Evolutionary conservation across 1,139 yeast genomes (phyloP).

Genomic region (Citeromyces siamensis): DNA sequence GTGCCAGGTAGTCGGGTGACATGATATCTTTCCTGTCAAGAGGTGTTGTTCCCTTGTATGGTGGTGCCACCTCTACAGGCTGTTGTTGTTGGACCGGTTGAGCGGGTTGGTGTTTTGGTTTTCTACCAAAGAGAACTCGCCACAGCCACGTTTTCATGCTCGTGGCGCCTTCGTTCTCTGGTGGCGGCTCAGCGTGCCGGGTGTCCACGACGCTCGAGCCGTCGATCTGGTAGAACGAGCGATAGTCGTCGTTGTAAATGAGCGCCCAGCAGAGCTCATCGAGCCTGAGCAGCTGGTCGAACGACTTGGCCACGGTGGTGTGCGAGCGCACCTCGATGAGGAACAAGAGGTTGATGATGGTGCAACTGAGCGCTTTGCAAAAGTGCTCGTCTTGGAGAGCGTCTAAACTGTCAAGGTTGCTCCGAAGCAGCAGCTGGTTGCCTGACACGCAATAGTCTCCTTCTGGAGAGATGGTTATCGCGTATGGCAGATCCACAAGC

Average conservation of each 20-base stretch:
- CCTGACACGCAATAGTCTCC: neutral
- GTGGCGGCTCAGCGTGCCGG: no score
- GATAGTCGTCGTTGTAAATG: conserved; percentile 1
- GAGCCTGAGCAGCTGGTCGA: neutral
- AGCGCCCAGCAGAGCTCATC: conserved; percentile 1
- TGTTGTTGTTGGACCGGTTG: neutral
- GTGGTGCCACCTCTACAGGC: no score
- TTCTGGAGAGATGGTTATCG: neutral
- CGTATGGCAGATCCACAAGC: neutral
- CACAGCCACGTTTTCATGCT: neutral
- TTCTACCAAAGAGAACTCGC: neutral
- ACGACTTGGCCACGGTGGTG: neutral
- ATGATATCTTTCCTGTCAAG: neutral
- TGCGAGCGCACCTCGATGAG: neutral
- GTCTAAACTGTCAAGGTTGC: neutral
- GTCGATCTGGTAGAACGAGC: neutral
- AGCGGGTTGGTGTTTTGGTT: neutral
- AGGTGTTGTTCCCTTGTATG: no score
- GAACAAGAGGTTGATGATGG: neutral
- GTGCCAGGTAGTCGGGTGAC: neutral
- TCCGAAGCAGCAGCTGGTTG: no score
- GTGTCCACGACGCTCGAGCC: neutral
- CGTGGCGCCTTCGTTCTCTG: neutral
- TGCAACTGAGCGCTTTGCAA: neutral
- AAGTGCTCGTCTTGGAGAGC: neutral